Evolutionary conservation across 106 monocot genomes (phyloP), one percentile per base, ranked within the genome.

Genomic region (Dendrobium catenatum): DNA sequence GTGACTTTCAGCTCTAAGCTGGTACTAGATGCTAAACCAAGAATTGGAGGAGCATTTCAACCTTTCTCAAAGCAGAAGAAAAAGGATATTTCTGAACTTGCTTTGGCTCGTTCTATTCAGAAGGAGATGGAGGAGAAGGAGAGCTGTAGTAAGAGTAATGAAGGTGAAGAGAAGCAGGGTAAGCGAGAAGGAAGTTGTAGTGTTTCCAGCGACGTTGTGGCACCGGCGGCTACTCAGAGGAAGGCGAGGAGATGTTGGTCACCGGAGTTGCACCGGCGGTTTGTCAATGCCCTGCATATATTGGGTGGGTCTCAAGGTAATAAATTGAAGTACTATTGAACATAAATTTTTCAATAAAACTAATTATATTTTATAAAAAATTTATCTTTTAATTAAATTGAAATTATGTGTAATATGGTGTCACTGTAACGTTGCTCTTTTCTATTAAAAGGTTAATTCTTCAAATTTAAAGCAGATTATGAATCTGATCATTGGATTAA

Each of bases 231-330:
- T 27, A 43, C 86, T 29, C 91, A 96, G 27, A 40, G 96, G 56
- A 96, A 96, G 81, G 94, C 96, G 0, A 77, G 96, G 80, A 49
- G 96, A 58, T 96, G 96, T 77, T 96, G 96, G 96, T 94, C 96
- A 61, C 96, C 96, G 79, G 96, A 96, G 76, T 84, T 96, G 86
- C 96, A 96, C 91, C 91, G 91, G 42, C 87, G 96, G 20, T 96
- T 96, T 76, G 96, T 96, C 44, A 94, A 92, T 85, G 96, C 96
- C 20, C 94, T 96, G 56, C 93, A 96, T 64, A 90, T 88, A 29
- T 59, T 96, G 2, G 96, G 96, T 42, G 94, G 96, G 42, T 93
- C 96, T 74, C 94, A 96, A 89, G 89, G 96, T 96, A 83, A 37
- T 37, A 37, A 37, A 37, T 37, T 37, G 37, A 37, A 37, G 37